These are phyloP conservation scores for Bipolaris victoriae DNA, from an alignment of 2,329 filamentous ascomycete genomes.

Conservation along the genomic window DNA sequence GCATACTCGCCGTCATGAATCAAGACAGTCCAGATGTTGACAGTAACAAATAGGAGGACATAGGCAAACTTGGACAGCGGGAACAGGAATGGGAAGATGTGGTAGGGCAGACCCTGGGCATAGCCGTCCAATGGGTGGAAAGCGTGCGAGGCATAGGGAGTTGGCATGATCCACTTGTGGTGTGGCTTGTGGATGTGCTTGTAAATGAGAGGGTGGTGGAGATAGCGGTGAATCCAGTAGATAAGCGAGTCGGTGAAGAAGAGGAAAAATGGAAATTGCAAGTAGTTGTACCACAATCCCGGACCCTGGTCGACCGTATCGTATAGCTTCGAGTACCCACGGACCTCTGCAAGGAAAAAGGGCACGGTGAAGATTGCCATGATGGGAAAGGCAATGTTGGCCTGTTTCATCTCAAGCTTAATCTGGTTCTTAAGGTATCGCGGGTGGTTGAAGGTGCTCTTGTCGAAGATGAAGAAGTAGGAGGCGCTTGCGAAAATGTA, in stretches of 20 bases:
- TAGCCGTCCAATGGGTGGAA: slow-evolving; percentile 96
- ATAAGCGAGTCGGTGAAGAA: slow-evolving; percentile 88
- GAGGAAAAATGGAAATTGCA: slow-evolving; percentile 88
- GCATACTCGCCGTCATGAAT: slow-evolving; percentile 97
- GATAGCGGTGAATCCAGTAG: slow-evolving; percentile 87
- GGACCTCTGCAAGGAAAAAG: slow-evolving; percentile 82
- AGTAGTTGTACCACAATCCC: slow-evolving; percentile 75
- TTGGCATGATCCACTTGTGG: slow-evolving; percentile 99
- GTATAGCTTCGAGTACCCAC: slow-evolving; percentile 86
- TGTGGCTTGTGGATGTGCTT: slow-evolving; percentile 94
- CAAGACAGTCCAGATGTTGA: slow-evolving; percentile 97
- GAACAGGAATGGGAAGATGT: slow-evolving; percentile 90
- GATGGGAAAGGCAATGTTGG: slow-evolving; percentile 75
- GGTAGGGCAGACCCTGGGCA: slow-evolving; percentile 87
- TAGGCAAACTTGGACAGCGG: slow-evolving; percentile 91
- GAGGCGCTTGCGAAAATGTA: slow-evolving; percentile 83
- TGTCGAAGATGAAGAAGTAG: slow-evolving; percentile 90
- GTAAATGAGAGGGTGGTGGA: slow-evolving; percentile 83
- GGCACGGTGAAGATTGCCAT: slow-evolving; percentile 84
- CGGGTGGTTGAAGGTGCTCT: slow-evolving; percentile 84
- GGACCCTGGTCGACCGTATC: slow-evolving; percentile 77
- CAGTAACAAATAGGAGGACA: slow-evolving; percentile 83
- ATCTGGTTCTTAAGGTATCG: slow-evolving; percentile 97
- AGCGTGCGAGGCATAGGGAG: slow-evolving; percentile 87
- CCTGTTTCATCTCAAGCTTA: slow-evolving; percentile 80